A percentile compares a stretch with the other conserved stretches of the same genome.
Evolutionary conservation across 106 monocot genomes (phyloP).

Genomic region (Triglochin maritima): DNA sequence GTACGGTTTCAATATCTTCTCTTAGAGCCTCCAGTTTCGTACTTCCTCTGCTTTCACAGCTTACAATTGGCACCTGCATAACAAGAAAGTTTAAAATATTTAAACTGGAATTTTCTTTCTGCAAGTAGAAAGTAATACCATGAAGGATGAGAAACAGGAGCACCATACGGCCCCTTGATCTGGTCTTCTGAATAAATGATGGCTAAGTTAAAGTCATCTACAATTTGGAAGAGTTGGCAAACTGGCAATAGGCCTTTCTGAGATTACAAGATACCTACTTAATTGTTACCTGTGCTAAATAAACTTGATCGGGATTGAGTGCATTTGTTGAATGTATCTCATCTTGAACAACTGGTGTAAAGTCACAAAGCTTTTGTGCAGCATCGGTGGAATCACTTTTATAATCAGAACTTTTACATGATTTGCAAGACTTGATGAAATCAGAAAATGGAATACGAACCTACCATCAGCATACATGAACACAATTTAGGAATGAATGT

Average conservation of each 20-base stretch:
- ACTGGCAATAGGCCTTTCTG: not conserved
- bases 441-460: slow-evolving; percentile 58
- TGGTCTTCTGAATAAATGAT: too few species aligned
- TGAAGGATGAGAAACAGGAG: too few species aligned
- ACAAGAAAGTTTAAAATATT: slow-evolving; percentile 7
- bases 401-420: slow-evolving; percentile 13
- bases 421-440: slow-evolving; percentile 58
- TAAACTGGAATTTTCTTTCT: not conserved
- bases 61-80: slow-evolving; percentile 72
- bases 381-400: slow-evolving; percentile 5
- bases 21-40: slow-evolving; percentile 35
- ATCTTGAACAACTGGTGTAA: slow-evolving; percentile 1
- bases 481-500: not conserved
- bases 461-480: slow-evolving; percentile 21
- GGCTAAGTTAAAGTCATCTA: too few species aligned
- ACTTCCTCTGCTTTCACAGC: slow-evolving; percentile 40
- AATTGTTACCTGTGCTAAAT: slow-evolving; percentile 73
- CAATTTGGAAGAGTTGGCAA: not conserved
- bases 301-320: slow-evolving; percentile 32
- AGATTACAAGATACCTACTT: not conserved
- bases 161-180: too few species aligned
- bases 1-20: not conserved
- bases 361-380: slow-evolving; percentile 4
- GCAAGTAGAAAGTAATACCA: not conserved
- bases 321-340: slow-evolving; percentile 24